phyloP scores from a whole-genome alignment of 495 filamentous ascomycete species.

The Neurospora tetrasperma region DNA sequence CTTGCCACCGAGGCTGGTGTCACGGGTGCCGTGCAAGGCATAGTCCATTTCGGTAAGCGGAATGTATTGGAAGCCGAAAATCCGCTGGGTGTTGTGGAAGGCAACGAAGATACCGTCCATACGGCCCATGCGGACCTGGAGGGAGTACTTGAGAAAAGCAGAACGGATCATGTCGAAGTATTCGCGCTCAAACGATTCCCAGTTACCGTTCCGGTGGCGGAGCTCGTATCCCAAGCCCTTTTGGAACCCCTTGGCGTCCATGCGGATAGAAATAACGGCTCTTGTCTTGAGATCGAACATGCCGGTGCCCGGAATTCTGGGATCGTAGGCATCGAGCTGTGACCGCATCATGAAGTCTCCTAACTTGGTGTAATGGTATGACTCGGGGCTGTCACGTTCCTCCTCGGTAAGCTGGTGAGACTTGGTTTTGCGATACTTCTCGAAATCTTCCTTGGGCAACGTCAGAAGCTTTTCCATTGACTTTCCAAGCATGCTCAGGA shows the following conservation, averaged over 20 bases:
- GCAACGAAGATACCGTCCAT: conserved; percentile 99
- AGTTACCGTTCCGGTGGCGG: conserved; percentile 57
- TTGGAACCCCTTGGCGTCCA: conserved; percentile 63
- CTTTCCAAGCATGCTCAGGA: conserved; percentile 82
- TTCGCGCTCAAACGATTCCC: conserved; percentile 88
- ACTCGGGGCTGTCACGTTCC: conserved; percentile 55
- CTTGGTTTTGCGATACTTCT: conserved; percentile 63
- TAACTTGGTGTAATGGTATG: conserved; percentile 77
- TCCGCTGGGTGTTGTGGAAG: conserved; percentile 86
- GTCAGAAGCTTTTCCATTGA: conserved; percentile 98
- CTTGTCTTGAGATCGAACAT: conserved; percentile 97
- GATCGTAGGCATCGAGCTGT: conserved; percentile 86
- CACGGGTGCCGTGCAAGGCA: conserved; percentile 61
- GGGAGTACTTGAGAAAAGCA: conserved; percentile 92
- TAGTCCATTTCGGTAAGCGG: conserved; percentile 77
- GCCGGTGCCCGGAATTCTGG: conserved; percentile 76
- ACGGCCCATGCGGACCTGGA: conserved; percentile 90
- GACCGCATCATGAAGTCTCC: conserved; percentile 95
- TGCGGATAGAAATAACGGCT: conserved; percentile 81
- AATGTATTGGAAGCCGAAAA: conserved; percentile 97
- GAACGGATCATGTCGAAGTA: conserved; percentile 94
- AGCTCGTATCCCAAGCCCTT: conserved; percentile 85
- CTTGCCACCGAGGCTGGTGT: conserved; percentile 61
- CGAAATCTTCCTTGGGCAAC: conserved; percentile 65
- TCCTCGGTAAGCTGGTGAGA: conserved; percentile 54